Evolutionary conservation across 2,329 filamentous ascomycete genomes (phyloP), one percentile per base, ranked within the genome.

Genomic region (Ramularia endophylla): DNA sequence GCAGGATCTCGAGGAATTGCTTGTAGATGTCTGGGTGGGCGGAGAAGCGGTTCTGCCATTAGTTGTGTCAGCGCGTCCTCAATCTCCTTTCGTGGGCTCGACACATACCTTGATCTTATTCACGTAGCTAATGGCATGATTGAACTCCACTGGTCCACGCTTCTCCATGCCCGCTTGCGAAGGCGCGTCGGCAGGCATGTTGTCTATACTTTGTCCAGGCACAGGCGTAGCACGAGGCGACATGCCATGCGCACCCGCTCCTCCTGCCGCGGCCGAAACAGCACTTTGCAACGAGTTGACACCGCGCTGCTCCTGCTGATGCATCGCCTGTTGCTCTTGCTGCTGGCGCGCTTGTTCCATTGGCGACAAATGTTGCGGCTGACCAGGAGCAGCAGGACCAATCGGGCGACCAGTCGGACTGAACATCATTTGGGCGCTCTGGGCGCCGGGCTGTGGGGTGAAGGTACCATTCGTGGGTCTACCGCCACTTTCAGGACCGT

Each of bases 21-120:
- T 98, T 98, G 71, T 98, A 98, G 48, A 98, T 97, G 63, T 98
- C 92, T 5, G 92, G 92, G 51, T 94, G 89, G 58, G 89, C 83
- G 56, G 94, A 84, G 66, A 97, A 98, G 32, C 92, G 90, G 62
- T 97, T 98, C 87, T 95, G 50, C n/a, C 20, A 33, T 15, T 20
- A 17, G 34, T 16, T 27, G 13, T 36, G 33, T 44, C 32, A 41
- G 38, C 27, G 27, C 18, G 19, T 31, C 16, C 12, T 27, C 25
- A 31, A 30, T 36, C 28, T 6, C 6, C 22, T 25, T 11, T 6
- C 22, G 11, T 25, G n/a, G n/a, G n/a, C 11, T 25, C 9, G 35
- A 49, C 33, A 55, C 76, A 64, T 69, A 92, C 89, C 82, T 98
- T 98, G 58, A 98, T 98, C 69, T 98, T 98, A 63, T 98, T 98